These are phyloP conservation scores for Asclepias syriaca DNA, from an alignment of 257 asterid species.

Conservation along the genomic window DNA sequence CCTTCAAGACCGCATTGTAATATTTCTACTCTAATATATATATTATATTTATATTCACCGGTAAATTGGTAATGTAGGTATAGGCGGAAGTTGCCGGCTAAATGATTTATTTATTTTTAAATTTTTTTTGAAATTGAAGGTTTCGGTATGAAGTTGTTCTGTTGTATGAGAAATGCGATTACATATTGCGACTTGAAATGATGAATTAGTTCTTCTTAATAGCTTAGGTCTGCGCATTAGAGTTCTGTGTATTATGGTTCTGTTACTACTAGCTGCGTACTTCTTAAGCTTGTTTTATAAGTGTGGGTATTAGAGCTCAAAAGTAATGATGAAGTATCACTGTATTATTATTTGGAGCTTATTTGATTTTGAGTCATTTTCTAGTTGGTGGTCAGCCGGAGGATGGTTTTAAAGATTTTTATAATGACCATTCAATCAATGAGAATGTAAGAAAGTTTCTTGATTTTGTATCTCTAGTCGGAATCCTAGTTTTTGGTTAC, in stretches of 20 bases:
- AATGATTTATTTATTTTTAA: background rate
- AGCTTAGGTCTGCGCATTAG: background rate
- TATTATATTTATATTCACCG: too few relatives aligned
- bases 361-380: background rate
- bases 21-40: background rate
- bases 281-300: background rate
- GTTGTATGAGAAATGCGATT: background rate
- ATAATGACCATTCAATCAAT: background rate
- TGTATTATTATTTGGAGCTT: background rate
- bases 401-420: background rate
- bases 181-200: background rate
- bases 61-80: background rate
- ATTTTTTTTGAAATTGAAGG: background rate
- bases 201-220: background rate
- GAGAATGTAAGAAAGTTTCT: background rate
- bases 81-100: slow-evolving; percentile 1
- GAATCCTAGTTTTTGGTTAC: background rate
- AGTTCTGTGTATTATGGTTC: background rate
- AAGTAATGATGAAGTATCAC: background rate
- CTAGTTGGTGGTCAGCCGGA: background rate
- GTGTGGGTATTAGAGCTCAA: background rate
- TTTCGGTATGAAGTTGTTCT: background rate
- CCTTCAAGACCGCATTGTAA: slow-evolving; percentile 85
- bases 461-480: background rate
- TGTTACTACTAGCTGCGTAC: background rate